A percentile compares a stretch with the other conserved stretches of the same genome.
Evolutionary conservation across 2,329 filamentous ascomycete genomes (phyloP).

Genomic region (Colletotrichum eleusines): DNA sequence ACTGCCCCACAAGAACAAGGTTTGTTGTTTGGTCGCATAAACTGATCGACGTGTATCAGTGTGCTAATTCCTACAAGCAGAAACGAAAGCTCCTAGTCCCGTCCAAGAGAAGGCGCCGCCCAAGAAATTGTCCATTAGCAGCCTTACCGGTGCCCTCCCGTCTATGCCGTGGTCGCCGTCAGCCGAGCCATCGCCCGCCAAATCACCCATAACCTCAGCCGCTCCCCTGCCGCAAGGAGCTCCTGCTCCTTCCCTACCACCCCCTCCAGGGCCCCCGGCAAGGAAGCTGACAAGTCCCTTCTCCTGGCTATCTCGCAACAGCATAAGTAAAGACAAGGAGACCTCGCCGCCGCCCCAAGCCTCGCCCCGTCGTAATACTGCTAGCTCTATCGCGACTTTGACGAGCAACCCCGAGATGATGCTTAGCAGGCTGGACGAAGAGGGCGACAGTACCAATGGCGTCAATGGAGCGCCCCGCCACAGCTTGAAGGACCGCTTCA

Average conservation of each 20-base stretch:
- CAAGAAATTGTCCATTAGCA: constrained; percentile 74
- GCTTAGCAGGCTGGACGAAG: constrained; percentile 81
- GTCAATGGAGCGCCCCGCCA: constrained; percentile 58
- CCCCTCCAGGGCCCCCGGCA: constrained; percentile 55
- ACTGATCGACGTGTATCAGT: constrained; percentile 38
- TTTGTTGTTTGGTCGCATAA: constrained; percentile 45
- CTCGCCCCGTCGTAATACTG: constrained; percentile 75
- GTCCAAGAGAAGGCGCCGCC: constrained; percentile 56
- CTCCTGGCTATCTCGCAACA: constrained; percentile 82
- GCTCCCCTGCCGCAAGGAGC: constrained; percentile 49
- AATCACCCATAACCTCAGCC: constrained; percentile 55
- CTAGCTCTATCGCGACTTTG: constrained; percentile 82
- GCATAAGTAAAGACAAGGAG: constrained; percentile 68
- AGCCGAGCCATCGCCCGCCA: constrained; percentile 61
- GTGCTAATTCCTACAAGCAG: constrained; percentile 31
- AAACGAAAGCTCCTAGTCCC: constrained; percentile 47
- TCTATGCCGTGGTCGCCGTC: constrained; percentile 79
- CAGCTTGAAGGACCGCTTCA: constrained; percentile 83
- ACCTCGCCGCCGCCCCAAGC: constrained; percentile 62
- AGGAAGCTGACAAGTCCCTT: constrained; percentile 91
- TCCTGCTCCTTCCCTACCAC: constrained; percentile 47
- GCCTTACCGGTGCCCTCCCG: constrained; percentile 78
- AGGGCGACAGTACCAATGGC: constrained; percentile 61
- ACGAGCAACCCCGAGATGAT: constrained; percentile 86
- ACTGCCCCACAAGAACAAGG: constrained; percentile 51